These are phyloP conservation scores for Macrolepiota dolichaula DNA, from an alignment of 768 basidiomycete species.

Conservation along the genomic window DNA sequence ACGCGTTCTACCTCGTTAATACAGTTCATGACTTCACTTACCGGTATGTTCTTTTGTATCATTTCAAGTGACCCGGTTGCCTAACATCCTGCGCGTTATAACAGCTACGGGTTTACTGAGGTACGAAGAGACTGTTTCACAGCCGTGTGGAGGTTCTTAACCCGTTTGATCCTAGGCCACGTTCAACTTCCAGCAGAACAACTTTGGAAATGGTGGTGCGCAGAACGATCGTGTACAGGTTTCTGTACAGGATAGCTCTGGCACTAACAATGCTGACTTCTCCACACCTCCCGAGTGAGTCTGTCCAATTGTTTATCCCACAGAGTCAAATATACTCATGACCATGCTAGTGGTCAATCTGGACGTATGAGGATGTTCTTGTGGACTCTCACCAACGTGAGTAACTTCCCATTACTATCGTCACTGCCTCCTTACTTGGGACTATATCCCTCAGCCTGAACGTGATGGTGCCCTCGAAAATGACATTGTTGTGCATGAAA, in stretches of 20 bases:
- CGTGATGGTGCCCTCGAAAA: conserved; percentile 66
- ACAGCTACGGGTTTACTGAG: conserved; percentile 53
- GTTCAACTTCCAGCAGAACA: conserved; percentile 59
- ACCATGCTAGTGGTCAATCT: conserved; percentile 1
- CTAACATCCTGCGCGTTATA: neutral
- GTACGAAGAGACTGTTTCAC: conserved; percentile 3
- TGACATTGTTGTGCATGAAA: conserved; percentile 54
- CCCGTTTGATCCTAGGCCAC: conserved; percentile 11
- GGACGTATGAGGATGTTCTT: conserved; percentile 32
- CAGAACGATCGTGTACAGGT: conserved; percentile 50
- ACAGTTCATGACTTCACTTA: conserved; percentile 47
- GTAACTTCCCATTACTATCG: conserved; percentile 12
- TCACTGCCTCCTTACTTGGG: conserved; percentile 12
- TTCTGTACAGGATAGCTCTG: conserved; percentile 46
- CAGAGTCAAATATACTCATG: conserved; percentile 36
- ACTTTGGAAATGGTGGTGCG: conserved; percentile 48
- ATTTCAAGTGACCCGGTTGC: neutral
- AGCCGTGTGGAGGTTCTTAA: neutral
- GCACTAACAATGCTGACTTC: conserved; percentile 41
- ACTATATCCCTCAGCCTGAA: conserved; percentile 36
- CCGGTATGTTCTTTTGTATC: conserved; percentile 11
- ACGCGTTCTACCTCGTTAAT: conserved; percentile 60
- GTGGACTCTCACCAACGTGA: conserved; percentile 31
- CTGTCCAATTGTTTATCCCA: conserved; percentile 20
- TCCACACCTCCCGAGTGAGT: conserved; percentile 40